These are phyloP conservation scores for Cyberlindnera xishuangbannaensis DNA, from an alignment of 805 yeast species.

Conservation along the genomic window DNA sequence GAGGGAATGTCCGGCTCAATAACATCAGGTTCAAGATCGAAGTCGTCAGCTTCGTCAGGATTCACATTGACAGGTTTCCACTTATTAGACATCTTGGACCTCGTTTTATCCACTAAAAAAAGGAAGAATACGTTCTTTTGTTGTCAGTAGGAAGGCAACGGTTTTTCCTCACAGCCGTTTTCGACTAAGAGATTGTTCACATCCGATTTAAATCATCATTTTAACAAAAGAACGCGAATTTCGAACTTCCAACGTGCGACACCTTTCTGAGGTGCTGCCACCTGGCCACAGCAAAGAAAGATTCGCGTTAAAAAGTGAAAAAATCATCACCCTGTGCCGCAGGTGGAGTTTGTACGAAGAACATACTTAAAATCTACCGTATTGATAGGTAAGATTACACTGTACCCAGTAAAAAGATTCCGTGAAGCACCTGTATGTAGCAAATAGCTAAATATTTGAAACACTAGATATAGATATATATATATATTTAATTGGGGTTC, in stretches of 20 bases:
- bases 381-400: too few species aligned
- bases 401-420: too few species aligned
- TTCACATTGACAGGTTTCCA: conserved; percentile 26
- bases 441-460: too few species aligned
- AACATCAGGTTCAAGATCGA: conserved; percentile 24
- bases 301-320: conserved; percentile 12
- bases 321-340: conserved; percentile 1
- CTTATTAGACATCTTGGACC: conserved; percentile 15
- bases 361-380: too few species aligned
- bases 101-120: conserved; percentile 1
- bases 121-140: conserved; percentile 1
- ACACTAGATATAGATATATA: too few species aligned
- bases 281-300: conserved; percentile 16
- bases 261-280: conserved; percentile 13
- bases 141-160: conserved; percentile 27
- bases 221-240: conserved; percentile 9
- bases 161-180: conserved; percentile 25
- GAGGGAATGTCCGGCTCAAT: conserved; percentile 22
- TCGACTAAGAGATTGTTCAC: conserved; percentile 29
- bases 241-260: conserved; percentile 18
- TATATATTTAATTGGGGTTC: too few species aligned
- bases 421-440: too few species aligned
- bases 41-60: conserved; percentile 25
- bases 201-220: conserved; percentile 25
- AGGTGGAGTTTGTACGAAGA: too few species aligned